Conservation (phyloP, 352 stramenopile genomes). For the Globisporangium orthogonon region DNA sequence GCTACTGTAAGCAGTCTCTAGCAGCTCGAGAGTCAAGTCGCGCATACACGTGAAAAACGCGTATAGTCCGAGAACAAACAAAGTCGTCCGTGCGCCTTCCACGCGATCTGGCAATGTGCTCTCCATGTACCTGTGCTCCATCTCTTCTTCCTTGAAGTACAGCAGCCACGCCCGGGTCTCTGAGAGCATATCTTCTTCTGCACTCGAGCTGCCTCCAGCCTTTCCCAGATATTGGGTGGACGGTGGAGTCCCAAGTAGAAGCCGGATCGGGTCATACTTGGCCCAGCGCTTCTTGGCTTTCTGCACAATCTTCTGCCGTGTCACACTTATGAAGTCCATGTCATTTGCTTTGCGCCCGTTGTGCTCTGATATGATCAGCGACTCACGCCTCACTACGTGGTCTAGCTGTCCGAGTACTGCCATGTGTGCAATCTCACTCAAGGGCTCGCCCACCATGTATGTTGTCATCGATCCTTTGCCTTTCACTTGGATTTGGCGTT, state of each 20-base stretch:
- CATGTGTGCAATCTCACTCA: constrained; percentile 56
- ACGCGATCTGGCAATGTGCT: constrained; percentile 53
- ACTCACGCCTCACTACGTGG: constrained; percentile 61
- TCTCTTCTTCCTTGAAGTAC: constrained; percentile 58
- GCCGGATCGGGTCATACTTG: constrained; percentile 46
- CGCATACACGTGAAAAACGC: constrained; percentile 60
- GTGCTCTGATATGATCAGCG: constrained; percentile 41
- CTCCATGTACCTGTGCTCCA: constrained; percentile 74
- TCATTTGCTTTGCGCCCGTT: constrained; percentile 40
- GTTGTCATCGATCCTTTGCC: constrained; percentile 82
- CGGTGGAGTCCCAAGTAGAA: constrained; percentile 46
- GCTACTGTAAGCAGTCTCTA: constrained; percentile 16
- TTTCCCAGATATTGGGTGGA: constrained; percentile 19
- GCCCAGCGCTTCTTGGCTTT: constrained; percentile 46
- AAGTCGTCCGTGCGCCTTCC: constrained; percentile 51
- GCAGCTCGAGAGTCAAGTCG: constrained; percentile 46
- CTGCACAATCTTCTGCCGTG: constrained; percentile 40
- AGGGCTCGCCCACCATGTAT: constrained; percentile 70
- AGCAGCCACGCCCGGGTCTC: constrained; percentile 59
- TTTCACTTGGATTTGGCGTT: constrained; percentile 80
- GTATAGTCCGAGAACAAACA: constrained; percentile 52
- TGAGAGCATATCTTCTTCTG: constrained; percentile 58
- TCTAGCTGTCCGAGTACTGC: constrained; percentile 57
- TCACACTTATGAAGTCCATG: constrained; percentile 43
- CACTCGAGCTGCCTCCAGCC: constrained; percentile 20